Percentiles rank a stretch among this genome's conserved stretches.
Conservation (phyloP, 805 yeast species). For the Cyberlindnera petersonii region DNA sequence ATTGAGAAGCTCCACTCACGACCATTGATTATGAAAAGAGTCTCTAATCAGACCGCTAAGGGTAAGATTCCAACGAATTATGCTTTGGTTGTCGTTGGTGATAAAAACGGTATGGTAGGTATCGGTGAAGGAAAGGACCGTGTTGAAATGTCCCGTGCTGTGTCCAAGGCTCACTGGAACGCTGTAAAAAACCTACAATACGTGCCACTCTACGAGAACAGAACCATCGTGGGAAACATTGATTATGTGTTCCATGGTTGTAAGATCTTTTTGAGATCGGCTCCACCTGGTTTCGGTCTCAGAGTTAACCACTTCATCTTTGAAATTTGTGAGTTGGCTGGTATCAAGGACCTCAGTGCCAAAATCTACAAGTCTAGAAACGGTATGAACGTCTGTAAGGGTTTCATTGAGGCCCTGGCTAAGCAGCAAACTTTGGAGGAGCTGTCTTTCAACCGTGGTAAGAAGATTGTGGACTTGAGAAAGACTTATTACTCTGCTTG, state of each 20-base stretch:
- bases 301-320: slow-evolving; percentile 87
- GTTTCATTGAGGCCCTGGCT: slow-evolving; percentile 77
- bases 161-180: slow-evolving; percentile 84
- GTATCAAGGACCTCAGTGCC: slow-evolving; percentile 89
- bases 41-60: slow-evolving; percentile 86
- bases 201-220: slow-evolving; percentile 82
- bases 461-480: slow-evolving; percentile 89
- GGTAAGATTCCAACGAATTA: slow-evolving; percentile 84
- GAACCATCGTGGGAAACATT: slow-evolving; percentile 85
- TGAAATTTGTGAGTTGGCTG: slow-evolving; percentile 89
- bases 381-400: slow-evolving; percentile 91
- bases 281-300: slow-evolving; percentile 91
- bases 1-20: slow-evolving; percentile 58
- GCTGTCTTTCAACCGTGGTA: slow-evolving; percentile 88
- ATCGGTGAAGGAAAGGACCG: slow-evolving; percentile 92
- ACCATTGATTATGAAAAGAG: slow-evolving; percentile 71
- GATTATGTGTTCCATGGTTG: slow-evolving; percentile 86
- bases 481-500: slow-evolving; percentile 74
- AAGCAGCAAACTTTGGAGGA: slow-evolving; percentile 82
- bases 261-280: slow-evolving; percentile 72
- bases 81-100: slow-evolving; percentile 87
- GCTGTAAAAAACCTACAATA: slow-evolving; percentile 82
- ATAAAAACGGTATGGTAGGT: slow-evolving; percentile 89
- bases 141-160: slow-evolving; percentile 69
- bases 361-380: slow-evolving; percentile 91